Conservation (phyloP, 2,329 filamentous ascomycete species). For the Byssoonygena ceratinophila region DNA sequence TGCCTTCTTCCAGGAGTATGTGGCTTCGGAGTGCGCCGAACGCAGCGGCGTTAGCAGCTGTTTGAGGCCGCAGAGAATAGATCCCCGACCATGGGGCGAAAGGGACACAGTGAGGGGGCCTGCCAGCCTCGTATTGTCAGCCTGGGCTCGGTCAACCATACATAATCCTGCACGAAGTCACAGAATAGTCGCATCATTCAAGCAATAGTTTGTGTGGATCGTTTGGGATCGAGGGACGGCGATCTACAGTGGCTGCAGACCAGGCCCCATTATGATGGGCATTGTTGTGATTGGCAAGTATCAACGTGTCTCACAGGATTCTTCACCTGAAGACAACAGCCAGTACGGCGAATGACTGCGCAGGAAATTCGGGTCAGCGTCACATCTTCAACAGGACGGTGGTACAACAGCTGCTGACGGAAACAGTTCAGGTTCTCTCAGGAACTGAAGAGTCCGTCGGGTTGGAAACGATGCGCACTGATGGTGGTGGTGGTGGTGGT, state of each 20-base stretch:
- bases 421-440: background rate
- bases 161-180: background rate
- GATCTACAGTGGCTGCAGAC: constrained; percentile 12
- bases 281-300: constrained; percentile 3
- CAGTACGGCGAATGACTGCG: background rate
- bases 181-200: constrained; percentile 9
- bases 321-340: background rate
- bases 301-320: background rate
- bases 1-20: background rate
- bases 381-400: background rate
- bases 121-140: constrained; percentile 7
- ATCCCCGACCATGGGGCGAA: background rate
- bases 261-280: constrained; percentile 4
- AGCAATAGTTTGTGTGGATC: constrained; percentile 11
- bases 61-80: background rate
- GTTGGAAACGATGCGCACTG: background rate
- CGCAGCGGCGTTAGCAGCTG: background rate
- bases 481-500: background rate
- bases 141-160: background rate
- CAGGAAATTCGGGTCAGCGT: background rate
- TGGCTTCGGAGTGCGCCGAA: background rate
- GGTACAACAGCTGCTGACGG: background rate
- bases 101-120: background rate
- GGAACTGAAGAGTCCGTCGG: constrained; percentile 2
- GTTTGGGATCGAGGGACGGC: constrained; percentile 6